Evolutionary conservation across 139 green algal genomes (phyloP).

Genomic region (Chlorella sp.): DNA sequence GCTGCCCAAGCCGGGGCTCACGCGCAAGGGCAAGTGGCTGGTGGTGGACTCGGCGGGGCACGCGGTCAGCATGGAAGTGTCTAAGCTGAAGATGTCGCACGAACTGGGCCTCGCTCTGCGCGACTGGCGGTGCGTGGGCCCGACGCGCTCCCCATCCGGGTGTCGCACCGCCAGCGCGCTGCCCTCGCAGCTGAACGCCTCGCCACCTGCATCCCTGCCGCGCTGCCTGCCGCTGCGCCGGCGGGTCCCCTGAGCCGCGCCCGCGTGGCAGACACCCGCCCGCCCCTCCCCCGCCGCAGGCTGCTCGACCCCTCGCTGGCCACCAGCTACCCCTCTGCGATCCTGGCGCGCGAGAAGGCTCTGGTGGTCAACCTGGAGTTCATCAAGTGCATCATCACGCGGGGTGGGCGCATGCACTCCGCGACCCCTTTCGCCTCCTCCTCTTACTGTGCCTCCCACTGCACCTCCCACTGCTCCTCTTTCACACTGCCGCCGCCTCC

Average conservation of each 20-base stretch:
- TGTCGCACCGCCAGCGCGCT: no score
- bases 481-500: not conserved
- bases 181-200: no score
- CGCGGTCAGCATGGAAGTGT: constrained; percentile 17
- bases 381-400: constrained; percentile 44
- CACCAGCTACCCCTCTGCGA: constrained; percentile 51
- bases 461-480: not conserved
- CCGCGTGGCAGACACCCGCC: no score
- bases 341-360: constrained; percentile 43
- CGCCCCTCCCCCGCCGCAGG: not conserved
- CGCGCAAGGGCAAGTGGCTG: constrained; percentile 18
- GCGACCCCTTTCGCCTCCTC: not conserved
- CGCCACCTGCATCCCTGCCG: no score
- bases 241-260: no score
- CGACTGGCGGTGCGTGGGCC: constrained; percentile 27
- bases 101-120: constrained; percentile 39
- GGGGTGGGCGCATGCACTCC: not conserved
- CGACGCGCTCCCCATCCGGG: not conserved
- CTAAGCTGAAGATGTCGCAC: constrained; percentile 30
- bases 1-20: not conserved
- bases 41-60: constrained; percentile 2
- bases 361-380: constrained; percentile 54
- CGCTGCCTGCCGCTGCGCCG: no score
- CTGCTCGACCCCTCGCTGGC: constrained; percentile 49
- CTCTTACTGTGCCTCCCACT: not conserved